phyloP scores from a whole-genome alignment of 1,284 basidiomycete species.

The Marasmius sp. region DNA sequence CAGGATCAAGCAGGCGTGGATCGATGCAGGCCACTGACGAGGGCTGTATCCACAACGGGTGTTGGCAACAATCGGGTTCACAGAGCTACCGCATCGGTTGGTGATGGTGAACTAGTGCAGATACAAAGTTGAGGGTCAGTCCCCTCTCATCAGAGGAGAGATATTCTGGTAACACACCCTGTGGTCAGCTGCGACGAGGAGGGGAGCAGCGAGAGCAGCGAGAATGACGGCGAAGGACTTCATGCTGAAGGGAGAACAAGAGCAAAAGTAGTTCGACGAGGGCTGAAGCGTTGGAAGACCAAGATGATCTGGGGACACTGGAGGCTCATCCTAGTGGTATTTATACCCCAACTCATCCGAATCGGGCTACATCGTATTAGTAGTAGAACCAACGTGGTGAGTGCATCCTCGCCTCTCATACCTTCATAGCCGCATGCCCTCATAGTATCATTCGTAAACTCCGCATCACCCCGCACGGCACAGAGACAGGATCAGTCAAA shows the following conservation, averaged over 20 bases:
- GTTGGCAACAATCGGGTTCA: conserved; percentile 35
- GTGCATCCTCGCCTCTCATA: too few species aligned
- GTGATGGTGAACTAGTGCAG: conserved; percentile 26
- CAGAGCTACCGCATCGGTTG: conserved; percentile 32
- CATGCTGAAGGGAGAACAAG: neutral
- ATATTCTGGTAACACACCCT: neutral
- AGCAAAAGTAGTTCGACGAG: too few species aligned
- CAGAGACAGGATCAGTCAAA: too few species aligned
- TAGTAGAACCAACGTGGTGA: too few species aligned
- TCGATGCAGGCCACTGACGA: conserved; percentile 18
- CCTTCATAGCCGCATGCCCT: too few species aligned
- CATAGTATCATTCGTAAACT: too few species aligned
- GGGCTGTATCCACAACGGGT: conserved; percentile 40
- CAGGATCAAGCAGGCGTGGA: neutral
- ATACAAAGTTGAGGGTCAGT: neutral
- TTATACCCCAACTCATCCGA: too few species aligned
- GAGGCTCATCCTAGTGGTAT: too few species aligned
- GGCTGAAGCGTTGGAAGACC: too few species aligned
- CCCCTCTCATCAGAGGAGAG: neutral
- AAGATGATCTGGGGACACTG: too few species aligned
- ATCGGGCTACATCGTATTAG: too few species aligned
- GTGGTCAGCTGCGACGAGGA: neutral
- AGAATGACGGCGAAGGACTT: neutral
- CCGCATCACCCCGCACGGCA: too few species aligned
- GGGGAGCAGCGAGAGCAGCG: neutral